Evolutionary conservation across 2,329 filamentous ascomycete genomes (phyloP).

Genomic region (Seiridium unicorne): DNA sequence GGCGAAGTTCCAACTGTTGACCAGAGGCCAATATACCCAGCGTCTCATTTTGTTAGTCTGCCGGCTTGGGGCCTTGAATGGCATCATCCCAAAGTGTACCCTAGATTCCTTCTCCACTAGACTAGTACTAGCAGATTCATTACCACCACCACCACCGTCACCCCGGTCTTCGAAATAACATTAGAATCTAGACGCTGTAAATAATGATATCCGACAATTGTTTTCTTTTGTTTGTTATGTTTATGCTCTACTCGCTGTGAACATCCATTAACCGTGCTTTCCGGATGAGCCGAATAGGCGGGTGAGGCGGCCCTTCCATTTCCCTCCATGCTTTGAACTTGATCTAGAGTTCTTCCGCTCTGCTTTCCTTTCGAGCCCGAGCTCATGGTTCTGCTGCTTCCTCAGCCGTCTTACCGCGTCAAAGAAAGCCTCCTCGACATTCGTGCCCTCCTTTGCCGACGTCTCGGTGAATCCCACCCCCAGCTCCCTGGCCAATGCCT

Average conservation of each 20-base stretch:
- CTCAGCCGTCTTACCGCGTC: slow-evolving; percentile 90
- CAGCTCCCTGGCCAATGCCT: slow-evolving; percentile 83
- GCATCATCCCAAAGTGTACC: too few relatives aligned
- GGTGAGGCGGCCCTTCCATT: neutral
- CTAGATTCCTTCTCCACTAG: too few relatives aligned
- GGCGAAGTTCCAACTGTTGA: too few relatives aligned
- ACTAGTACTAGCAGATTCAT: too few relatives aligned
- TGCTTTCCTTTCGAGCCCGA: neutral
- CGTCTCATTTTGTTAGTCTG: neutral
- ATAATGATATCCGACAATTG: neutral
- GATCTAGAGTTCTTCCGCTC: neutral
- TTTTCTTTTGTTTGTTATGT: too few relatives aligned
- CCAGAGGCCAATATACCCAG: too few relatives aligned
- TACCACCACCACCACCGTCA: too few relatives aligned
- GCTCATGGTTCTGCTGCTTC: slow-evolving; percentile 52
- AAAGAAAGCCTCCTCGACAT: slow-evolving; percentile 97
- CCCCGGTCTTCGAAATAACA: too few relatives aligned
- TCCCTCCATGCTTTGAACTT: neutral
- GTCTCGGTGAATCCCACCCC: slow-evolving; percentile 97
- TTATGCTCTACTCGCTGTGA: neutral
- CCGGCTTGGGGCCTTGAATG: neutral
- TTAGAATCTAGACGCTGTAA: neutral
- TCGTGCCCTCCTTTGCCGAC: slow-evolving; percentile 96
- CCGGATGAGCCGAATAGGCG: slow-evolving; percentile 1
- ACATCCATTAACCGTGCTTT: neutral